Conservation (phyloP, 140 eudicot genomes). For the Oenanthe javanica region DNA sequence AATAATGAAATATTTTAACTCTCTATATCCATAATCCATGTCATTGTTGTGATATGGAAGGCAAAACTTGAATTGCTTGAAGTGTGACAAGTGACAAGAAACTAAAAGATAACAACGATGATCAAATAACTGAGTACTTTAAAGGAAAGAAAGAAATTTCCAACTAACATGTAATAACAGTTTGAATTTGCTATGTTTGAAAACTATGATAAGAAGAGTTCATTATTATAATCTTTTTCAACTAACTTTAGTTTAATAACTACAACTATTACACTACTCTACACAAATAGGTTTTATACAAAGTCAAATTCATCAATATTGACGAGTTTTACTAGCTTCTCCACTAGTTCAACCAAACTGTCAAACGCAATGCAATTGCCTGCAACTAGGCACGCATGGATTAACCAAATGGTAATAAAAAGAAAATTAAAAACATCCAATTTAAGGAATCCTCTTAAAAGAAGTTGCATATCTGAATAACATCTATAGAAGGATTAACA, state of each 20-base stretch:
- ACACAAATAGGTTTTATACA: not conserved
- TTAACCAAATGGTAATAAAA: not conserved
- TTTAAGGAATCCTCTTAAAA: not conserved
- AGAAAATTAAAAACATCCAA: not conserved
- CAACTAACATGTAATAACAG: not conserved
- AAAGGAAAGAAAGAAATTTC: not conserved
- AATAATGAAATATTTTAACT: not conserved
- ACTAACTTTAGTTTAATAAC: not conserved
- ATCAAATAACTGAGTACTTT: not conserved
- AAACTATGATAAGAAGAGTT: not conserved
- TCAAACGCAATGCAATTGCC: not conserved
- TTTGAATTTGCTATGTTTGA: not conserved
- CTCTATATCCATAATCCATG: not conserved
- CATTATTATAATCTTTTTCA: not conserved
- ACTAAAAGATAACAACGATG: not conserved
- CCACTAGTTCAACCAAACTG: not conserved
- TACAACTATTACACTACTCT: not conserved
- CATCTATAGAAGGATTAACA: not conserved
- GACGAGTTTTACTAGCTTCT: not conserved
- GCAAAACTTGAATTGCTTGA: not conserved
- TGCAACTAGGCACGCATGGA: not conserved
- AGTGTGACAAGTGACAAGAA: not conserved
- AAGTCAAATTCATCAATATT: not conserved
- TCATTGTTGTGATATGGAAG: not conserved
- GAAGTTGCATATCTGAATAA: not conserved